Evolutionary conservation across 768 basidiomycete genomes (phyloP).

Genomic region (Serendipita sp.): DNA sequence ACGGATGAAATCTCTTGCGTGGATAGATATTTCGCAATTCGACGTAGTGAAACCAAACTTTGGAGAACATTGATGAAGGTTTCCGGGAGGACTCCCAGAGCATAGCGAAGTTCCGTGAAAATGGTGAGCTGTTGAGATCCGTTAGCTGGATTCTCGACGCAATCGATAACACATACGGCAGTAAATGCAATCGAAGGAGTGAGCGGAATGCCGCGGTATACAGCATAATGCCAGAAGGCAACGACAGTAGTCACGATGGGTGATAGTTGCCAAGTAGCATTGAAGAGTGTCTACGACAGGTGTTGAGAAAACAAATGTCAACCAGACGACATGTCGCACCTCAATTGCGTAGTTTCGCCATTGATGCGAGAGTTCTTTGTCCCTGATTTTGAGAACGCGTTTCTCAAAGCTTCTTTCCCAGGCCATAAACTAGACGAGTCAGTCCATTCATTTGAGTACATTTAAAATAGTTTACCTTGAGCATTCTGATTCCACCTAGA

Average conservation of each 20-base stretch:
- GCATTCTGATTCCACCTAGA: conserved; percentile 78
- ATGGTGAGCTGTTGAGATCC: conserved; percentile 27
- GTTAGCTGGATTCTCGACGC: not conserved
- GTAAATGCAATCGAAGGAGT: conserved; percentile 80
- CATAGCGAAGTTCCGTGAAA: conserved; percentile 78
- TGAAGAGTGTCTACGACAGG: conserved; percentile 27
- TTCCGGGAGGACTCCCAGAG: conserved; percentile 75
- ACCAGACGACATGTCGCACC: conserved; percentile 21
- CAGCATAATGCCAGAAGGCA: conserved; percentile 47
- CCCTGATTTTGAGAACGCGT: conserved; percentile 53
- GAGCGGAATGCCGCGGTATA: conserved; percentile 48
- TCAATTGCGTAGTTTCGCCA: conserved; percentile 79
- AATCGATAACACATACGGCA: conserved; percentile 19
- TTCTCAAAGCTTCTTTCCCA: conserved; percentile 85
- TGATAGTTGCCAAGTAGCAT: conserved; percentile 37
- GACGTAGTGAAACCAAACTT: conserved; percentile 68
- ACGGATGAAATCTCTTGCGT: conserved; percentile 55
- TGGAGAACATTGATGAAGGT: conserved; percentile 84
- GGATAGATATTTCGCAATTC: conserved; percentile 80
- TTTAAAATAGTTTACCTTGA: conserved; percentile 34
- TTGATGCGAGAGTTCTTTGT: conserved; percentile 71
- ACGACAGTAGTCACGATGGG: conserved; percentile 37
- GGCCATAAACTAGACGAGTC: conserved; percentile 60
- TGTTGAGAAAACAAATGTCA: not conserved
- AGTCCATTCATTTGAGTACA: not conserved